phyloP scores from a whole-genome alignment of 2,329 filamentous ascomycete genomes.

The Neopestalotiopsis clavispora region DNA sequence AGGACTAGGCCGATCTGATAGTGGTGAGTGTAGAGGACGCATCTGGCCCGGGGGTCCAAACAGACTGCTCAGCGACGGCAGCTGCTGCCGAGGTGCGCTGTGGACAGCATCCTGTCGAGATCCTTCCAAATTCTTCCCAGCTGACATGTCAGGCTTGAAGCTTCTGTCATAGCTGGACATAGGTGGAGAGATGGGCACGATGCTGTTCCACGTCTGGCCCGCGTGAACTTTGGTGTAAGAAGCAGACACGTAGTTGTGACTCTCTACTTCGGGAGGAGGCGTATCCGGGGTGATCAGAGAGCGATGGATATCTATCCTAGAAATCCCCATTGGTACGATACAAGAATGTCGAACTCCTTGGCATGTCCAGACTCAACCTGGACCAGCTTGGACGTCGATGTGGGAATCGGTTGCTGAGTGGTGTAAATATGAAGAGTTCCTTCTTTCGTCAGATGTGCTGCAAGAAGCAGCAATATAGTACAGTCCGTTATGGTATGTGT shows the following conservation, averaged over 20 bases:
- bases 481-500: neutral
- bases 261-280: slow-evolving; percentile 56
- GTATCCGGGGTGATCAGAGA: slow-evolving; percentile 57
- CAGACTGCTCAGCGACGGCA: slow-evolving; percentile 62
- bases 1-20: slow-evolving; percentile 49
- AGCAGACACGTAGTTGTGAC: slow-evolving; percentile 51
- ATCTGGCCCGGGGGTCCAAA: slow-evolving; percentile 54
- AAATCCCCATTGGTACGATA: slow-evolving; percentile 59
- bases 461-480: neutral
- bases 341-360: slow-evolving; percentile 1
- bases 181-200: slow-evolving; percentile 54
- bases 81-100: slow-evolving; percentile 48
- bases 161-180: slow-evolving; percentile 64
- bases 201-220: slow-evolving; percentile 50
- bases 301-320: slow-evolving; percentile 54
- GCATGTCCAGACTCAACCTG: slow-evolving; percentile 16
- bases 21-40: slow-evolving; percentile 50
- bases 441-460: neutral
- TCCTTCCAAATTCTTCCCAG: slow-evolving; percentile 44
- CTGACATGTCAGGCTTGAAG: slow-evolving; percentile 48
- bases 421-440: neutral
- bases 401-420: neutral
- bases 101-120: slow-evolving; percentile 39
- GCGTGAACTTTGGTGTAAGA: slow-evolving; percentile 51
- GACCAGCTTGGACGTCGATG: neutral